phyloP scores from a whole-genome alignment of 805 yeast genomes.

The Candida corydali region DNA sequence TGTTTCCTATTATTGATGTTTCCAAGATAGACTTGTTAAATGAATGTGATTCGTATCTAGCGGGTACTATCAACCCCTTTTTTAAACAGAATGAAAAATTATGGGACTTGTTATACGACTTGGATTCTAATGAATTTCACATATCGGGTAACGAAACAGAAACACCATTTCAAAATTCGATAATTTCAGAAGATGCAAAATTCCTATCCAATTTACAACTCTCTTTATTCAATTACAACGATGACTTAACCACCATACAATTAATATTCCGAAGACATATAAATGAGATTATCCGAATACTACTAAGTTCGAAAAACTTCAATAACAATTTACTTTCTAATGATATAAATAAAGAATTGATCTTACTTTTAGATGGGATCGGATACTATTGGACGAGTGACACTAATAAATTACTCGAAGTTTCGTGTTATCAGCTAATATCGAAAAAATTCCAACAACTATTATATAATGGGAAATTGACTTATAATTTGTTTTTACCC shows the following conservation, averaged over 20 bases:
- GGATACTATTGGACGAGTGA: slow-evolving; percentile 44
- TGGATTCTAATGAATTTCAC: slow-evolving; percentile 47
- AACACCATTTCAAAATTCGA: slow-evolving; percentile 27
- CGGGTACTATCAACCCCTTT: slow-evolving; percentile 68
- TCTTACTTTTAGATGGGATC: slow-evolving; percentile 35
- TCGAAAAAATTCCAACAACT: slow-evolving; percentile 31
- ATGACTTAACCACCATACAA: slow-evolving; percentile 43
- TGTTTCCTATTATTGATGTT: slow-evolving; percentile 61
- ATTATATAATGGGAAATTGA: slow-evolving; percentile 26
- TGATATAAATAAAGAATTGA: slow-evolving; percentile 13
- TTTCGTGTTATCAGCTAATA: slow-evolving; percentile 38
- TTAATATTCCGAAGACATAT: slow-evolving; percentile 41
- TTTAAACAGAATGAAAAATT: slow-evolving; percentile 49
- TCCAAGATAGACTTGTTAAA: slow-evolving; percentile 50
- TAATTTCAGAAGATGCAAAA: slow-evolving; percentile 42
- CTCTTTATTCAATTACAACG: slow-evolving; percentile 41
- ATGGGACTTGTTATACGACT: slow-evolving; percentile 62
- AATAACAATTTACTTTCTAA: slow-evolving; percentile 15
- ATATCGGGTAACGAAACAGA: slow-evolving; percentile 15
- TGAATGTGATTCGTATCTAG: slow-evolving; percentile 40
- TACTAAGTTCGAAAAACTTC: slow-evolving; percentile 36
- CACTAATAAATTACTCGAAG: slow-evolving; percentile 34
- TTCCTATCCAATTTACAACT: slow-evolving; percentile 40
- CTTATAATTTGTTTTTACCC: slow-evolving; percentile 30
- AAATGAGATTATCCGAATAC: slow-evolving; percentile 37